Base-by-base conservation (phyloP, 2,329 filamentous ascomycete species). In the Cladorrhinum sp. region DNA sequence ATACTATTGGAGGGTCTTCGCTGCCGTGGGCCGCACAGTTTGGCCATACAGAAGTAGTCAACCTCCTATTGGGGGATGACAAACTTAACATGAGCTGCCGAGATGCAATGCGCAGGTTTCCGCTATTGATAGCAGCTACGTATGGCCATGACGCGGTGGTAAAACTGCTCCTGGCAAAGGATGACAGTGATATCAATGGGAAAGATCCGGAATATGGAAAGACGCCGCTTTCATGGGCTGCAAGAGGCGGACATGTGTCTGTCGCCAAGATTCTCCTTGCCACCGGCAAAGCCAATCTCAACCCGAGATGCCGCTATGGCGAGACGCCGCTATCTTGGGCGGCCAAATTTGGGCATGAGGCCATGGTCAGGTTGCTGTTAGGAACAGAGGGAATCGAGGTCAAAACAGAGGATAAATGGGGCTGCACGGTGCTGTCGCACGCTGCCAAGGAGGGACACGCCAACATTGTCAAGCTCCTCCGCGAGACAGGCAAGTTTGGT, bases 241-340 rank as follows among this genome's bases (percentile, higher is more conserved):
- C 14, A 1, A 10, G 16, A 16, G n/a, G 10, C 33, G 21, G 21
- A 30, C 3, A 49, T n/a, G n/a, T 20, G 18, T 18, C 30, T 39
- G 18, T 23, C 3, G 28, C 39, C 3, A 39, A 53, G 49, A 28
- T 58, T 10, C 49, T 61, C 8, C 54, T 61, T 9, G 54, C 42
- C 2, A 33, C 54, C 1, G 55, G 59, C 23, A 4, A 20, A 14
- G 55, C 56, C 6, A 20, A 62, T 12, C n/a, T 53, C 14, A 46
- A 60, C 23, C 5, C 21, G 16, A 49, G 46, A 20, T 30, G 59
- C 36, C 39, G 18, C 4, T 1, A n/a, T 30, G 42, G 51, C 21
- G 23, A 8, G 26, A 64, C 58, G 39, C 55, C 59, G 39, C 49
- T 60, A 2, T 7, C 4, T 10, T 46, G 16, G 3, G 58, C 58